A percentile compares a stretch with the other conserved stretches of the same genome.
Conservation (phyloP, 2,329 filamentous ascomycete genomes). For the Colletotrichum gigasporum region DNA sequence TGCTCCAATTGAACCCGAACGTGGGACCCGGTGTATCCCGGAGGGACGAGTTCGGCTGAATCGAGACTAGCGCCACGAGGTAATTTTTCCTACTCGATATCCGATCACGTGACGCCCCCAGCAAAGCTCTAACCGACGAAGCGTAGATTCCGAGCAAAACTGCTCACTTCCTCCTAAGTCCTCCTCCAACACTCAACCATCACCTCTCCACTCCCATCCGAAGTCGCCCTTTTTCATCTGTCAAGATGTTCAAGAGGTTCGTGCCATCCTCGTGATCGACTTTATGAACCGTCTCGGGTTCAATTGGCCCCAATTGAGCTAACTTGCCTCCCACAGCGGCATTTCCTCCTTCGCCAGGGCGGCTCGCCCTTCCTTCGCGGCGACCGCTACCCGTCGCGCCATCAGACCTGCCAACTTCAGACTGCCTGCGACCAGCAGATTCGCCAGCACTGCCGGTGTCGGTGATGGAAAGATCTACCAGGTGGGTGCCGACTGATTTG, state of each 20-base stretch:
- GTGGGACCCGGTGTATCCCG: slow-evolving; percentile 27
- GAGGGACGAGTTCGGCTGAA: slow-evolving; percentile 18
- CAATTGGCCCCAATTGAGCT: slow-evolving; percentile 65
- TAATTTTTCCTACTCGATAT: slow-evolving; percentile 29
- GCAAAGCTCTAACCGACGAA: slow-evolving; percentile 56
- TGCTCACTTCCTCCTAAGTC: slow-evolving; percentile 59
- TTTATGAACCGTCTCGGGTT: slow-evolving; percentile 38
- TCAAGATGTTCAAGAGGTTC: slow-evolving; percentile 87
- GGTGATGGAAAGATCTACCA: slow-evolving; percentile 76
- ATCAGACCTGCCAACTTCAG: slow-evolving; percentile 65
- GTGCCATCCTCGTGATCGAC: slow-evolving; percentile 48
- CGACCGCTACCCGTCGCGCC: slow-evolving; percentile 65
- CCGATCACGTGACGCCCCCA: slow-evolving; percentile 46
- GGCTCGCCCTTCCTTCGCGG: slow-evolving; percentile 69
- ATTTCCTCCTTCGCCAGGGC: slow-evolving; percentile 72
- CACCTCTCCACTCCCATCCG: slow-evolving; percentile 67
- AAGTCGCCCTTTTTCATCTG: slow-evolving; percentile 73
- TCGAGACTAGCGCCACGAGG: slow-evolving; percentile 27
- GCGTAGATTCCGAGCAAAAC: slow-evolving; percentile 56
- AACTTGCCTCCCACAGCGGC: slow-evolving; percentile 62
- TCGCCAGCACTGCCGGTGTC: slow-evolving; percentile 66
- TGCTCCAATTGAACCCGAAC: slow-evolving; percentile 29
- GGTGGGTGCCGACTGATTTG: slow-evolving; percentile 51
- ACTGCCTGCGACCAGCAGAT: slow-evolving; percentile 65
- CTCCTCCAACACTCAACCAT: slow-evolving; percentile 59